Evolutionary conservation across 108 stramenopile species (phyloP).

Genomic region (Cyclotella cryptica): DNA sequence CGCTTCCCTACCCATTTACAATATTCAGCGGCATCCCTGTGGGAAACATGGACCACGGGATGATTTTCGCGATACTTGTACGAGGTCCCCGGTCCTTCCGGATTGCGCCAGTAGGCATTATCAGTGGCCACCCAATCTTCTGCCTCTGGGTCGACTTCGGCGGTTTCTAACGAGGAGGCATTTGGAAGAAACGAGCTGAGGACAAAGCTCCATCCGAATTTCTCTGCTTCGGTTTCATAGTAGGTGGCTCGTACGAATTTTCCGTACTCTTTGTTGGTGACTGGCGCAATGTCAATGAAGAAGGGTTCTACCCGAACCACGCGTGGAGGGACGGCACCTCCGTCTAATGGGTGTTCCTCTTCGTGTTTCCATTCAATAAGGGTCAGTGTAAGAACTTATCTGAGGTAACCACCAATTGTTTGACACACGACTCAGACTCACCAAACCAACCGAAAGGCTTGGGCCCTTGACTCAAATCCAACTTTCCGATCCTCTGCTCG

Average conservation of each 20-base stretch:
- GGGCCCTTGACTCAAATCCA: conserved; percentile 58
- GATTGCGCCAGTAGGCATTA: conserved; percentile 92
- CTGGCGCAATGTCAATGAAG: conserved; percentile 79
- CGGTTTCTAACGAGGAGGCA: conserved; percentile 48
- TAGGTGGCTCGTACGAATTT: conserved; percentile 91
- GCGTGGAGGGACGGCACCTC: conserved; percentile 78
- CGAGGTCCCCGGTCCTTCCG: conserved; percentile 86
- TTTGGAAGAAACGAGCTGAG: conserved; percentile 78
- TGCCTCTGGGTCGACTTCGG: conserved; percentile 83
- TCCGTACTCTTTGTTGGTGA: conserved; percentile 91
- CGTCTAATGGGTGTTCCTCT: conserved; percentile 83
- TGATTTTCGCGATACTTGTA: conserved; percentile 88
- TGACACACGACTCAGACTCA: conserved; percentile 8
- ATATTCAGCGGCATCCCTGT: conserved; percentile 94
- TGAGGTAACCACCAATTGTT: background rate
- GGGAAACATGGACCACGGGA: conserved; percentile 93
- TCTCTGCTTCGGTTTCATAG: conserved; percentile 95
- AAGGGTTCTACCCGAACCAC: conserved; percentile 86
- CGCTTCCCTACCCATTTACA: conserved; percentile 92
- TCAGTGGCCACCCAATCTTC: conserved; percentile 91
- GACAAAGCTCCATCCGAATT: conserved; percentile 95
- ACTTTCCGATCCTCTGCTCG: conserved; percentile 64
- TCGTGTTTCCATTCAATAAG: background rate
- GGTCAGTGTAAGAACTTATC: conserved; percentile 28
- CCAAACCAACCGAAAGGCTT: conserved; percentile 77